phyloP scores from a whole-genome alignment of 192 early-diverging fungal species.

The Podila verticillata region DNA sequence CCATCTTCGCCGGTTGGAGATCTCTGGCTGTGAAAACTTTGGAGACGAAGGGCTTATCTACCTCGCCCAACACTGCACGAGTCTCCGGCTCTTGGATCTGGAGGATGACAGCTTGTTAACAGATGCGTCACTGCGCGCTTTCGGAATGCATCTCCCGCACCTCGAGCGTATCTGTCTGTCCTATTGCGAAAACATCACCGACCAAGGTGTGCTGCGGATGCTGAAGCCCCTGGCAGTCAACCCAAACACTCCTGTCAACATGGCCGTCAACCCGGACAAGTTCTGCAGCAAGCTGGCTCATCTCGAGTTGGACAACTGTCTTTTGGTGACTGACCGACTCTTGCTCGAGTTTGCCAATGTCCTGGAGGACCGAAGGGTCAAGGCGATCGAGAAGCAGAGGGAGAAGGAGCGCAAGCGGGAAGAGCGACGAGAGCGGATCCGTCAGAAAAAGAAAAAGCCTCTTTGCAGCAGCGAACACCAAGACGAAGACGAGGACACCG shows the following conservation, averaged over 20 bases:
- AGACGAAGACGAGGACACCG: neutral
- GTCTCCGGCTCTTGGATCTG: slow-evolving; percentile 26
- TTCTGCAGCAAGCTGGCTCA: slow-evolving; percentile 46
- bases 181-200: slow-evolving; percentile 44
- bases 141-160: slow-evolving; percentile 40
- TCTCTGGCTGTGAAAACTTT: slow-evolving; percentile 54
- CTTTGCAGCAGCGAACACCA: neutral
- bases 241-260: slow-evolving; percentile 25
- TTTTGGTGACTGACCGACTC: slow-evolving; percentile 53
- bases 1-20: slow-evolving; percentile 58
- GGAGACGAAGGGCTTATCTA: slow-evolving; percentile 52
- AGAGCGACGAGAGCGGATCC: slow-evolving; percentile 26
- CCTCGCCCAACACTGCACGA: slow-evolving; percentile 36
- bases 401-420: slow-evolving; percentile 36
- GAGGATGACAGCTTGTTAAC: slow-evolving; percentile 28
- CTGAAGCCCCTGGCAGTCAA: slow-evolving; percentile 22
- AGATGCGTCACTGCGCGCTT: slow-evolving; percentile 47
- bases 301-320: slow-evolving; percentile 59
- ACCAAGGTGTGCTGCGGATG: slow-evolving; percentile 41
- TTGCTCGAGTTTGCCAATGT: slow-evolving; percentile 57
- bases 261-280: neutral
- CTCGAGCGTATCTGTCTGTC: slow-evolving; percentile 44
- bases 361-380: slow-evolving; percentile 39
- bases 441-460: slow-evolving; percentile 16
- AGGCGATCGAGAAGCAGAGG: slow-evolving; percentile 8